Base-by-base conservation (phyloP, 768 basidiomycete species). In the Xanthoconium purpureum region DNA sequence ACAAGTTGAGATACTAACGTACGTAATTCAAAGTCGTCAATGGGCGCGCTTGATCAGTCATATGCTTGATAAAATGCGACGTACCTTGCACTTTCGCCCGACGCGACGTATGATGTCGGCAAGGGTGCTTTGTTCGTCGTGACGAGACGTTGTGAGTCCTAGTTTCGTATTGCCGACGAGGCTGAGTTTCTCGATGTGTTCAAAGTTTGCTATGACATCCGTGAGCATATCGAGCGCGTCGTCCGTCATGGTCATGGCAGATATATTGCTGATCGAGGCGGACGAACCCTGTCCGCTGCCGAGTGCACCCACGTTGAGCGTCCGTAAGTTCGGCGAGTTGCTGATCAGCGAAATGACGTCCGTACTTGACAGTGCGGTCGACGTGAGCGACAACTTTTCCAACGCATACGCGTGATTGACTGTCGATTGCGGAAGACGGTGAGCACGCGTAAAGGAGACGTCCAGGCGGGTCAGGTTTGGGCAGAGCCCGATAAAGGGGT, bases 111-210 rank as follows among this genome's bases (percentile, higher is more conserved):
- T 62, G 57, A 88, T 79, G 24, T 75, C 64, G 3, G 70, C 61
- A 6, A 88, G 63, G 2, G 81, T 70, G 4, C 72, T 62, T 9
- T 71, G 64, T 47, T 59, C 63, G 30, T 56, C 63, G 32, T 39
- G 44, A 45, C 67, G 66, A 8, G 74, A 69, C 0, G 67, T 24
- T 24, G 24, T 63, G n/a, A 72, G 50, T 8, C 82, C 83, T 17
- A 89, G 65, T 55, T 84, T 87, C 6, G 75, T 74, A 62, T 89
- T 89, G 8, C 83, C 83, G 8, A 85, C 85, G 9, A 89, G 72
- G 63, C 71, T 88, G 47, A 89, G 54, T 56, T 73, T 77, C 52
- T 84, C 80, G 28, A 89, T 70, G 24, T 66, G 56, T 12, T 59
- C 40, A 56, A 71, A 77, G 0, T 56, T 48, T 20, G 66, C 68